Evolutionary conservation across 116 monocot species (phyloP).

Genomic region (Papilionanthe hybrid): DNA sequence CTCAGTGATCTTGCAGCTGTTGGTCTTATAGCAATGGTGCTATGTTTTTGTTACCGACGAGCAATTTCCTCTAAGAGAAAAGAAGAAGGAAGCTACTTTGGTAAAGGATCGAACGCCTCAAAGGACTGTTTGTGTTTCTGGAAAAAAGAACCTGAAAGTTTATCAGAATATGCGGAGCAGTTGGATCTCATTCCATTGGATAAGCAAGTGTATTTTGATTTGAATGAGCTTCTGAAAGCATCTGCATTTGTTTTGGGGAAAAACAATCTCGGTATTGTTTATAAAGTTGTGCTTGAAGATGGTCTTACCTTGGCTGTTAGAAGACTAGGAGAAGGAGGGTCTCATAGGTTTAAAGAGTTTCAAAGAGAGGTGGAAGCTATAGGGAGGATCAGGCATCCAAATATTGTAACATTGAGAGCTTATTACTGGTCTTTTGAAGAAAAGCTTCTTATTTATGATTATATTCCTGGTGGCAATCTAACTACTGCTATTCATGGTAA

Average conservation of each 20-base stretch:
- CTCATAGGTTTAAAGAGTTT: constrained; percentile 71
- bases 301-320: constrained; percentile 61
- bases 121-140: constrained; percentile 49
- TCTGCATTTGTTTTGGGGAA: constrained; percentile 74
- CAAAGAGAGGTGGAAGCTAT: constrained; percentile 61
- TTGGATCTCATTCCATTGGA: constrained; percentile 53
- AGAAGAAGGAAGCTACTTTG: constrained; percentile 13
- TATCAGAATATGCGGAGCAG: constrained; percentile 56
- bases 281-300: constrained; percentile 67
- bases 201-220: constrained; percentile 28
- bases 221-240: constrained; percentile 67
- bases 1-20: constrained; percentile 56
- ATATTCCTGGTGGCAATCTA: constrained; percentile 55
- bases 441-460: constrained; percentile 71
- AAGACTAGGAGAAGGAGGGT: constrained; percentile 76
- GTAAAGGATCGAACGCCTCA: constrained; percentile 15
- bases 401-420: constrained; percentile 58
- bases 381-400: constrained; percentile 57
- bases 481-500: constrained; percentile 68
- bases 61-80: constrained; percentile 28
- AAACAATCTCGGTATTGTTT: constrained; percentile 64
- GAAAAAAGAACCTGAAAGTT: constrained; percentile 30
- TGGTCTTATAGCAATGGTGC: constrained; percentile 46
- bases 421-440: constrained; percentile 76
- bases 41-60: constrained; percentile 54